phyloP scores from a whole-genome alignment of 1,284 basidiomycete species.

The Cryptococcus depauperatus region DNA sequence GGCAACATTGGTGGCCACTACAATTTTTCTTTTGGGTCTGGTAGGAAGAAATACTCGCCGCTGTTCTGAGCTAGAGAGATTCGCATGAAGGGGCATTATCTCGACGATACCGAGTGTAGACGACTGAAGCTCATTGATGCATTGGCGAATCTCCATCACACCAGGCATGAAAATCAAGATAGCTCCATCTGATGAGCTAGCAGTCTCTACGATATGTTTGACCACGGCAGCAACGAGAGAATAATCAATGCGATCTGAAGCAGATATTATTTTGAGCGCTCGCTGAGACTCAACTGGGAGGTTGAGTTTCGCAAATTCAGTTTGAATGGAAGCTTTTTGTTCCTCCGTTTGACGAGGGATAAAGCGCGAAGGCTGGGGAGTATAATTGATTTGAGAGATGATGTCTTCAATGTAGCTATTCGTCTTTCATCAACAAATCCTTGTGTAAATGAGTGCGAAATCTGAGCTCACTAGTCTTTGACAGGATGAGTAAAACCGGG shows the following conservation, averaged over 20 bases:
- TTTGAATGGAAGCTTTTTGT: conserved; percentile 49
- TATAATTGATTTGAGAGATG: conserved; percentile 52
- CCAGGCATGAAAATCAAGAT: conserved; percentile 84
- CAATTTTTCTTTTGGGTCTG: conserved; percentile 67
- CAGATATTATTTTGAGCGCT: conserved; percentile 57
- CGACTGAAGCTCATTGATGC: conserved; percentile 59
- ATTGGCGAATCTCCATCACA: conserved; percentile 76
- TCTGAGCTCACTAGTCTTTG: conserved; percentile 55
- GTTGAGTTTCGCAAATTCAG: conserved; percentile 51
- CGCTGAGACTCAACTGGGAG: conserved; percentile 53
- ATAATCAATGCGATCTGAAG: conserved; percentile 65
- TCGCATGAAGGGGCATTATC: conserved; percentile 80
- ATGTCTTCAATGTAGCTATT: conserved; percentile 74
- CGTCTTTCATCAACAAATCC: no score
- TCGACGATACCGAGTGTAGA: conserved; percentile 49
- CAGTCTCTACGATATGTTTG: conserved; percentile 56
- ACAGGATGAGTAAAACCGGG: conserved; percentile 78
- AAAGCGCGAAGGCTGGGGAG: conserved; percentile 38
- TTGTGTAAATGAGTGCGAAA: neutral
- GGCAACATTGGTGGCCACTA: conserved; percentile 77
- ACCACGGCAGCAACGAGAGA: conserved; percentile 64
- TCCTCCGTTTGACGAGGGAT: conserved; percentile 51
- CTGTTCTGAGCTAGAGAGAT: conserved; percentile 78
- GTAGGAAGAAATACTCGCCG: conserved; percentile 68
- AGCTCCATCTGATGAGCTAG: conserved; percentile 51